These are phyloP conservation scores for Neonothopanus nambi DNA, from an alignment of 1,284 basidiomycete genomes.

Conservation along the genomic window DNA sequence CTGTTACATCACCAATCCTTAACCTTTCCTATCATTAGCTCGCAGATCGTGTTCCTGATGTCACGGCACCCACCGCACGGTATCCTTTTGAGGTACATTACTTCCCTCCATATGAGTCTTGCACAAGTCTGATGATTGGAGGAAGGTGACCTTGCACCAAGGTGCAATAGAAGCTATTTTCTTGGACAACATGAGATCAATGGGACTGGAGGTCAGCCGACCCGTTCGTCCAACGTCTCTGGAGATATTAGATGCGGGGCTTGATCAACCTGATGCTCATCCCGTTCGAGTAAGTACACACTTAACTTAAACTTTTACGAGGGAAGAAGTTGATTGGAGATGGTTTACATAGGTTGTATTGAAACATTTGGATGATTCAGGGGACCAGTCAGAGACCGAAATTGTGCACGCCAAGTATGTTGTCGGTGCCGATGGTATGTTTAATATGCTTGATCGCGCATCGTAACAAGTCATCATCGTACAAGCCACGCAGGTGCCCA, in stretches of 20 bases:
- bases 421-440: slow-evolving; percentile 60
- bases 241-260: slow-evolving; percentile 45
- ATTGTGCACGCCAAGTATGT: slow-evolving; percentile 60
- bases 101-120: not conserved
- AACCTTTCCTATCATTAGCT: slow-evolving; percentile 39
- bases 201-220: slow-evolving; percentile 58
- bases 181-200: slow-evolving; percentile 56
- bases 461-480: not conserved
- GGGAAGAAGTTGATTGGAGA: not conserved
- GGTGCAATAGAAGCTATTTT: slow-evolving; percentile 73
- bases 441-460: not conserved
- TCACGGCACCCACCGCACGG: slow-evolving; percentile 56
- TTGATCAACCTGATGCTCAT: slow-evolving; percentile 46
- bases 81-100: slow-evolving; percentile 62
- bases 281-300: slow-evolving; percentile 52
- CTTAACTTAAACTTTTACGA: not conserved
- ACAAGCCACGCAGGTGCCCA: slow-evolving; percentile 57
- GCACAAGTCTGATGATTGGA: not conserved
- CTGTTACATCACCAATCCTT: not conserved
- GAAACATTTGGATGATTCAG: slow-evolving; percentile 29
- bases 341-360: slow-evolving; percentile 40
- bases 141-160: slow-evolving; percentile 70
- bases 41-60: slow-evolving; percentile 58
- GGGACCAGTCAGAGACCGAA: slow-evolving; percentile 36
- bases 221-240: slow-evolving; percentile 57